phyloP scores from a whole-genome alignment of 2,329 filamentous ascomycete species.

The Monilinia fructigena region DNA sequence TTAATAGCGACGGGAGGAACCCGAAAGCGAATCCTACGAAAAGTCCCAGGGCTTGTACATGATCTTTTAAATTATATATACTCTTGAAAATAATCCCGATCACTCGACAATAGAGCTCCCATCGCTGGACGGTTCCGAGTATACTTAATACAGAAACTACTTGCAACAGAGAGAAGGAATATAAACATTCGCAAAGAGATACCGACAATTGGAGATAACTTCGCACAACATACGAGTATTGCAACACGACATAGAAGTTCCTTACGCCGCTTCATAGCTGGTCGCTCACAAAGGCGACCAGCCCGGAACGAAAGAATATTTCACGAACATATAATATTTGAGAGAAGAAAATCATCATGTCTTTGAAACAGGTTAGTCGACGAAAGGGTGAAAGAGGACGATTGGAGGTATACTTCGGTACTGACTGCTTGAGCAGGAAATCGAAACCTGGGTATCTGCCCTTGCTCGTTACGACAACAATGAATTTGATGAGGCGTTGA shows the following conservation, averaged over 20 bases:
- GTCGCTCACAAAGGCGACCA: conserved; percentile 30
- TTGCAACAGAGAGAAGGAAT: conserved; percentile 13
- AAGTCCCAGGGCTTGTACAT: neutral
- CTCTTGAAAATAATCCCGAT: conserved; percentile 16
- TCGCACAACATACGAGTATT: conserved; percentile 19
- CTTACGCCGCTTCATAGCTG: conserved; percentile 26
- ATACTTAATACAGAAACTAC: conserved; percentile 16
- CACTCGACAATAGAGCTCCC: conserved; percentile 10
- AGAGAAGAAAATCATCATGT: conserved; percentile 39
- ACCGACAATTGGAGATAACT: conserved; percentile 19
- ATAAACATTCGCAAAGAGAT: conserved; percentile 6
- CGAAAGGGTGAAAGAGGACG: neutral
- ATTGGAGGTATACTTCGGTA: neutral
- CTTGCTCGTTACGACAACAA: conserved; percentile 93
- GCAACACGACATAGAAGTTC: conserved; percentile 18
- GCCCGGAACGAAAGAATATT: conserved; percentile 23
- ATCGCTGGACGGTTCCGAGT: conserved; percentile 22
- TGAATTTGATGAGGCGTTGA: conserved; percentile 87
- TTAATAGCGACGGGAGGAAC: conserved; percentile 20
- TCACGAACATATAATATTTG: conserved; percentile 21
- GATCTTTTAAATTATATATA: conserved; percentile 13
- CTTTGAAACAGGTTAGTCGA: conserved; percentile 45
- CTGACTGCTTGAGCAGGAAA: conserved; percentile 60
- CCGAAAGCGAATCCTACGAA: conserved; percentile 8
- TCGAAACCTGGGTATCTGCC: conserved; percentile 96